Evolutionary conservation across 2,329 filamentous ascomycete genomes (phyloP), one percentile per base, ranked within the genome.

Genomic region (Zymoseptoria ardabiliae): DNA sequence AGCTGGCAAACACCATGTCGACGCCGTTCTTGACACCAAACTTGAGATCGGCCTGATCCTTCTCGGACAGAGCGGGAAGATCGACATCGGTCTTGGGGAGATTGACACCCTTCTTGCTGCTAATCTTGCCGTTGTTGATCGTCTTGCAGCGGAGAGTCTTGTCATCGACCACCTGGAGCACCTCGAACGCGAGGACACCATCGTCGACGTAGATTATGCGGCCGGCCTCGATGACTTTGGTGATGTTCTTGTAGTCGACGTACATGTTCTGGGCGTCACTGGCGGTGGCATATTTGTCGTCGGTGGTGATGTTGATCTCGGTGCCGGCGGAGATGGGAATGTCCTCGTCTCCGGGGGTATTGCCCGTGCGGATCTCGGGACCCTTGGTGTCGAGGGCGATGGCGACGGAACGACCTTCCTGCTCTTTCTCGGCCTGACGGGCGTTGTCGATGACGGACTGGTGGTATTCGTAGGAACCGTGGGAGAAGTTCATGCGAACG

Each of bases 201-300:
- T 99, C 94, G 73, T 99, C 94, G 70, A 99, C 94, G 79, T 96
- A 99, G 82, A 99, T 95, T 77, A 89, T 87, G 72, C 94, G 92
- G 73, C 93, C 94, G 61, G 85, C 81, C 75, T 89, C 78, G 73
- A 99, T 97, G 70, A 99, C 94, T 81, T 95, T 96, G 79, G 93
- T 97, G 79, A 99, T 97, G 84, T 99, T 99, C 87, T 96, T 95
- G 84, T 99, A 97, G 82, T 97, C 93, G 72, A 97, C 89, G 73
- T 91, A 97, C 94, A 99, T 96, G 83, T 96, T 96, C 80, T 92
- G 84, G 70, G 90, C 87, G 77, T 95, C 89, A 72, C 88, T 92
- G 60, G 85, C 79, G 59, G 88, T 89, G 69, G 88, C 89, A 77
- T 97, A 97, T 75, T 91, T 81, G 54, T 97, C 92, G 74, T 99